Conservation (phyloP, 2,329 filamentous ascomycete species). For the Penicillium rolfsii region DNA sequence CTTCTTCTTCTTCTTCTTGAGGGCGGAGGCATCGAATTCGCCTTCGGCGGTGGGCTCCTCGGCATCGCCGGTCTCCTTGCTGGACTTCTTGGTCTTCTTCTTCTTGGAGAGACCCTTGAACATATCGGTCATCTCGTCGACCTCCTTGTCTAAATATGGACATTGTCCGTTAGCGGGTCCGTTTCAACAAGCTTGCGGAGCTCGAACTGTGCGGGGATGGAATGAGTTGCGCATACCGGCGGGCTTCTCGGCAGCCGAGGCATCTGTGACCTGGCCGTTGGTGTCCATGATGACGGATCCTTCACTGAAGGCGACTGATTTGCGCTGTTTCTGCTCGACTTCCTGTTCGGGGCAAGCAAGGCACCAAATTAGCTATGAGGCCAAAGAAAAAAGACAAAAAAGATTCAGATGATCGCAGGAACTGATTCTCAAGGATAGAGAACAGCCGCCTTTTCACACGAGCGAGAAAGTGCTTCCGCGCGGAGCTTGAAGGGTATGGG, state of each 20-base stretch:
- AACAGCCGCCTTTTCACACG: slow-evolving; percentile 2
- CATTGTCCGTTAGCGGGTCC: slow-evolving; percentile 29
- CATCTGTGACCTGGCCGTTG: slow-evolving; percentile 81
- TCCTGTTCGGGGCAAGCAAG: slow-evolving; percentile 41
- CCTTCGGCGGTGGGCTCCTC: slow-evolving; percentile 58
- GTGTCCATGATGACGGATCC: slow-evolving; percentile 84
- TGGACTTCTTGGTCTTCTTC: slow-evolving; percentile 65
- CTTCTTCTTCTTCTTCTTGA: slow-evolving; percentile 83
- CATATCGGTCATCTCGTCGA: slow-evolving; percentile 68
- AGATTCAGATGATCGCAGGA: slow-evolving; percentile 14
- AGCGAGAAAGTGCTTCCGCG: slow-evolving; percentile 18
- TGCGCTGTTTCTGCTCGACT: slow-evolving; percentile 69
- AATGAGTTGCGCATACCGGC: slow-evolving; percentile 64
- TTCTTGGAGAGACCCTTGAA: slow-evolving; percentile 74
- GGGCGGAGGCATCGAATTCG: slow-evolving; percentile 67
- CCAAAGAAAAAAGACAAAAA: slow-evolving; percentile 11
- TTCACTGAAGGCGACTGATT: slow-evolving; percentile 92
- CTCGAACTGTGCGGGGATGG: slow-evolving; percentile 62
- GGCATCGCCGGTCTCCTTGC: slow-evolving; percentile 57
- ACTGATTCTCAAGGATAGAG: slow-evolving; percentile 4
- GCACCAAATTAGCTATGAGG: slow-evolving; percentile 34
- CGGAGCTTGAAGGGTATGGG: slow-evolving; percentile 27
- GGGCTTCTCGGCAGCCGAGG: slow-evolving; percentile 74
- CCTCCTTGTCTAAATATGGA: slow-evolving; percentile 56
- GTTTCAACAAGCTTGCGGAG: slow-evolving; percentile 46